phyloP scores from a whole-genome alignment of 2,329 filamentous ascomycete genomes.

The Penicillium vulpinum region DNA sequence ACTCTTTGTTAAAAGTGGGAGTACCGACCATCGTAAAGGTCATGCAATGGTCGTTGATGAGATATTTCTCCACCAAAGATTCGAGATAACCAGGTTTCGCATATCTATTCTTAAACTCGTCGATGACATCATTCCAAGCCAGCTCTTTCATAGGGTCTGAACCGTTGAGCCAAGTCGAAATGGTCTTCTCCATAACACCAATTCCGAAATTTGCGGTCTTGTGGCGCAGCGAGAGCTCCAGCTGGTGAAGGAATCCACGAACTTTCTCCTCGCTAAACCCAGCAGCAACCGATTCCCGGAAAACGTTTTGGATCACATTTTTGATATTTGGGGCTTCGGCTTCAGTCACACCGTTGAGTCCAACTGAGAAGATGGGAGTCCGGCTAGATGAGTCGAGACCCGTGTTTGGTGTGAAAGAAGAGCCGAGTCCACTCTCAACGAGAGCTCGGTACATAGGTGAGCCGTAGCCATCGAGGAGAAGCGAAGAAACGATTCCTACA shows the following conservation, averaged over 20 bases:
- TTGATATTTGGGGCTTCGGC: conserved; percentile 76
- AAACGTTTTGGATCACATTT: conserved; percentile 68
- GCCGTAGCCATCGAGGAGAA: conserved; percentile 91
- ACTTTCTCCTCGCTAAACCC: conserved; percentile 91
- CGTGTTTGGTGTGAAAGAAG: conserved; percentile 92
- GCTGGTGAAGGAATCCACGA: conserved; percentile 87
- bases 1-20: conserved; percentile 68
- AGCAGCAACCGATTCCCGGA: conserved; percentile 67
- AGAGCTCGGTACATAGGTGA: conserved; percentile 87
- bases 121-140: conserved; percentile 86
- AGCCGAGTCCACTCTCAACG: conserved; percentile 85
- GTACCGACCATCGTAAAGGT: conserved; percentile 95
- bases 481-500: conserved; percentile 73
- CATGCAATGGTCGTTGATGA: conserved; percentile 81
- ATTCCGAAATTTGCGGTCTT: conserved; percentile 96
- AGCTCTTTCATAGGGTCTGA: conserved; percentile 88
- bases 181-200: conserved; percentile 81
- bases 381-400: conserved; percentile 81
- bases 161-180: conserved; percentile 94
- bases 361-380: conserved; percentile 82
- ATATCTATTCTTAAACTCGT: conserved; percentile 75
- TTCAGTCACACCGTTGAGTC: conserved; percentile 83
- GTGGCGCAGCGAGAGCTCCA: conserved; percentile 91
- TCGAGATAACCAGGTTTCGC: conserved; percentile 79
- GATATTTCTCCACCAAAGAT: conserved; percentile 80